Evolutionary conservation across 805 yeast genomes (phyloP), one percentile per base, ranked within the genome.

Genomic region (Tetrapisispora taiwanensis): DNA sequence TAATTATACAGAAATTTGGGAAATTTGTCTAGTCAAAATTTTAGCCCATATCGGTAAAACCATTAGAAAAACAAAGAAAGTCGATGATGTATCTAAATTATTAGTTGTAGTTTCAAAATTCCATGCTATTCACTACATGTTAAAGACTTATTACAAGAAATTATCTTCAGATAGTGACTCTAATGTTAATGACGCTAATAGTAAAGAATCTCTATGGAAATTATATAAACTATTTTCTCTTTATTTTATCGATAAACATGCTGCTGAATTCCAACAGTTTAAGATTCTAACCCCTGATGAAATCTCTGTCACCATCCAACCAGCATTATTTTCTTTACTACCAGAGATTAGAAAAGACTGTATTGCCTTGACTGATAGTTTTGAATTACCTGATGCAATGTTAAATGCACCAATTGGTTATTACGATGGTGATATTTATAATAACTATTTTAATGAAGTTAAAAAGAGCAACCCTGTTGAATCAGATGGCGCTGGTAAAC

Each of bases 341-440:
- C 62, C 68, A 22, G 67, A 66, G 22, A 59, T 82, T 34, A 72
- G 95, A 62, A 75, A 77, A 27, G 78, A 82, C 55, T 84, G 82
- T 44, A 77, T 86, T 60, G 82, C 84, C 1, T 70, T 84, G 54
- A 83, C 95, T 5, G 97, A 88, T 64, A 74, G 94, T 1, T 88
- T 88, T 71, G 78, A 82, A 64, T 73, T 83, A 50, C 78, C 86
- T 34, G 95, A 88, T 66, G 81, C 74, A 60, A 75, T 83, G 68
- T 73, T 88, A 58, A 84, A 87, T 62, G 79, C 95, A 0, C 80
- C 92, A 4, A 74, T 88, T 46, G 97, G 96, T 39, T 73, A 71
- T 46, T 81, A 74, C 64, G 79, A 84, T 54, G 96, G 96, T 46
- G 81, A 88, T 61, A 79, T 85, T 45, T 88, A 87, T 67, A 79